Base-by-base conservation (phyloP, 1,139 yeast genomes). In the Geotrichum australiense region DNA sequence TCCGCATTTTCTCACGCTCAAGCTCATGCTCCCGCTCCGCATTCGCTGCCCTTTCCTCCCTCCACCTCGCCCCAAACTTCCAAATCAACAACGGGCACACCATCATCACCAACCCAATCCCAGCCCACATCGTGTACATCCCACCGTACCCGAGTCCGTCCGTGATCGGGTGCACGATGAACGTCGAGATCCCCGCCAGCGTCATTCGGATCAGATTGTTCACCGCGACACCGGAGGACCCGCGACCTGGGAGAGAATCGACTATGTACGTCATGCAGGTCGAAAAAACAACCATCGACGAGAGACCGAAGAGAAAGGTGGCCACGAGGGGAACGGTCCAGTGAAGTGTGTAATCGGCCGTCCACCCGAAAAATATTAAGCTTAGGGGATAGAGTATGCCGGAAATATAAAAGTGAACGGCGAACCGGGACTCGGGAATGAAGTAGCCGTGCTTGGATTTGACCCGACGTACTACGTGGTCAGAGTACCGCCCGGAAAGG, bases 141-240 rank as follows among this genome's bases (percentile, higher is more conserved):
- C 82, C 74, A 0, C 95, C 95, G 1, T 75, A 67, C 0, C 89
- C 87, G 55, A 86, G 66, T 14, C 4, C 11, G 10, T 60, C 62
- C 4, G 2, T 78, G 78, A 23, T 57, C 59, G 94, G 94, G 37
- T 80, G 87, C 1, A 81, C 76, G 11, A 79, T 69, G 58, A 86
- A 86, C 0, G 89, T 78, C 5, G 85, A 89, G 3, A 71, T 66
- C 0, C 94, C 85, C 0, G 94, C 94, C 49, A 83, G 65, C 1
- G 77, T 65, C 68, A 78, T 83, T 53, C 95, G 69, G 29, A 80
- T 67, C 47, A 86, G 69, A 55, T 85, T 86, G 55, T 83, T 85
- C 44, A 86, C 61, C 0, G 95, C 94, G 33, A 85, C 85, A 1
- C 94, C 95, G 0, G 94, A 82, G 4, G 94, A 89, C 29, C 95